Conservation (phyloP, 2,329 filamentous ascomycete genomes). For the Rhynchosporium secalis region DNA sequence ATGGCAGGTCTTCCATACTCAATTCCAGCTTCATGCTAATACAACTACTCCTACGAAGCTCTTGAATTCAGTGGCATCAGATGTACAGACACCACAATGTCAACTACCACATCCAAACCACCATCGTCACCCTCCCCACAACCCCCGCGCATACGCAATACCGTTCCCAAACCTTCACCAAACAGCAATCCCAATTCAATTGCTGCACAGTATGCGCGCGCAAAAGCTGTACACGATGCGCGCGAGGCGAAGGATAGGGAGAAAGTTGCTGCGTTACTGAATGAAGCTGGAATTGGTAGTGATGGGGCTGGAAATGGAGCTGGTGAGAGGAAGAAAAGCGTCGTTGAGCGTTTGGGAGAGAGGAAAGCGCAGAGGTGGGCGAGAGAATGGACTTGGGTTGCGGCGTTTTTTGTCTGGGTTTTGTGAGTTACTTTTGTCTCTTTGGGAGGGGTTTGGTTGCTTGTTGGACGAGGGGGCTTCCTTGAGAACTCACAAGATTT, state of each 20-base stretch:
- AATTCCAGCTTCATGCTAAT: slow-evolving; percentile 1
- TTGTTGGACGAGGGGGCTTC: background rate
- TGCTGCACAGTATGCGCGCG: slow-evolving; percentile 39
- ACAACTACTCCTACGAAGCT: background rate
- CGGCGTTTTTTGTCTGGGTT: slow-evolving; percentile 38
- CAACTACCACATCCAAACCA: background rate
- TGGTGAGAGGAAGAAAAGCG: slow-evolving; percentile 30
- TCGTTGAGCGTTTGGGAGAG: slow-evolving; percentile 35
- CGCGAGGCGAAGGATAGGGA: slow-evolving; percentile 27
- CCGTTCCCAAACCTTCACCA: slow-evolving; percentile 34
- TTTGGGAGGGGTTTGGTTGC: background rate
- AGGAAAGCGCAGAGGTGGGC: slow-evolving; percentile 33
- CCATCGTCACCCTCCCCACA: slow-evolving; percentile 1
- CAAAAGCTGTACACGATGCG: slow-evolving; percentile 37
- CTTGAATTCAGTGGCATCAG: background rate
- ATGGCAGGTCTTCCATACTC: background rate
- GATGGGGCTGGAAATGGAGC: slow-evolving; percentile 5
- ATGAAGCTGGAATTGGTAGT: slow-evolving; percentile 16
- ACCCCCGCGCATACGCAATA: slow-evolving; percentile 3
- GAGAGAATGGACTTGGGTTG: slow-evolving; percentile 37
- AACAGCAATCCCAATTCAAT: slow-evolving; percentile 34
- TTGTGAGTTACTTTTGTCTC: slow-evolving; percentile 33
- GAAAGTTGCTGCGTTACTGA: slow-evolving; percentile 25
- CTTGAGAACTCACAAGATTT: no score
- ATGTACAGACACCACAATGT: background rate